These are phyloP conservation scores for Phytophthora constricta DNA, from an alignment of 352 stramenopile species.

Conservation along the genomic window DNA sequence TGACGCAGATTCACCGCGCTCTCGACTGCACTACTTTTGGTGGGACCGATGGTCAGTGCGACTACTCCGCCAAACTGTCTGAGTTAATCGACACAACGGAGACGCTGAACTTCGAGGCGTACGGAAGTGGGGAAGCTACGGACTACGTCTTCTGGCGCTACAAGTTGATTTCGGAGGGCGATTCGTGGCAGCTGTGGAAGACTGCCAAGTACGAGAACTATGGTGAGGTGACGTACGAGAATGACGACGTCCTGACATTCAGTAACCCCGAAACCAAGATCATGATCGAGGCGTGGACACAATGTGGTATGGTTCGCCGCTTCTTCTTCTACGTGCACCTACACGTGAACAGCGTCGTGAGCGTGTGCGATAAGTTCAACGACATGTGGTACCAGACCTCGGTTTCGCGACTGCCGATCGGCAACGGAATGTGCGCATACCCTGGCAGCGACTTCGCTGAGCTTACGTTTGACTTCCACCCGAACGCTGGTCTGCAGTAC, in stretches of 20 bases:
- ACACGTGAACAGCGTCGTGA: slow-evolving; percentile 53
- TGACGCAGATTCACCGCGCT: slow-evolving; percentile 68
- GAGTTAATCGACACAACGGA: slow-evolving; percentile 48
- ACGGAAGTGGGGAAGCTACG: slow-evolving; percentile 13
- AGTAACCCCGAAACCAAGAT: slow-evolving; percentile 50
- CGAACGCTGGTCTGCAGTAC: slow-evolving; percentile 50
- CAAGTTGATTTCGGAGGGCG: slow-evolving; percentile 41
- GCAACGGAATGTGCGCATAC: slow-evolving; percentile 53
- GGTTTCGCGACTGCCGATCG: slow-evolving; percentile 40
- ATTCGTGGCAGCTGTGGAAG: slow-evolving; percentile 58
- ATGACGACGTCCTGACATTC: slow-evolving; percentile 44
- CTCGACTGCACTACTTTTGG: slow-evolving; percentile 58
- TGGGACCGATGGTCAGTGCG: slow-evolving; percentile 35
- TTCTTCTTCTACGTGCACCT: slow-evolving; percentile 61
- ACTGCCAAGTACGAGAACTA: slow-evolving; percentile 16
- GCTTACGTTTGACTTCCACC: slow-evolving; percentile 70
- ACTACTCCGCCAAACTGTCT: slow-evolving; percentile 40
- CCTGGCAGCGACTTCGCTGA: slow-evolving; percentile 67
- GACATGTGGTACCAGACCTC: slow-evolving; percentile 78
- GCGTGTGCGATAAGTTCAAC: slow-evolving; percentile 59
- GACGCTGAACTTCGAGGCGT: slow-evolving; percentile 25
- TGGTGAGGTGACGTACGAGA: slow-evolving; percentile 20
- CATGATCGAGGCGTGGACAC: slow-evolving; percentile 64
- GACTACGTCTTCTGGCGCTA: slow-evolving; percentile 76
- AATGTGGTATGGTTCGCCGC: slow-evolving; percentile 53